Evolutionary conservation across 2,329 filamentous ascomycete species (phyloP), one percentile per base, ranked within the genome.

Genomic region (Ascocoryne sarcoides): DNA sequence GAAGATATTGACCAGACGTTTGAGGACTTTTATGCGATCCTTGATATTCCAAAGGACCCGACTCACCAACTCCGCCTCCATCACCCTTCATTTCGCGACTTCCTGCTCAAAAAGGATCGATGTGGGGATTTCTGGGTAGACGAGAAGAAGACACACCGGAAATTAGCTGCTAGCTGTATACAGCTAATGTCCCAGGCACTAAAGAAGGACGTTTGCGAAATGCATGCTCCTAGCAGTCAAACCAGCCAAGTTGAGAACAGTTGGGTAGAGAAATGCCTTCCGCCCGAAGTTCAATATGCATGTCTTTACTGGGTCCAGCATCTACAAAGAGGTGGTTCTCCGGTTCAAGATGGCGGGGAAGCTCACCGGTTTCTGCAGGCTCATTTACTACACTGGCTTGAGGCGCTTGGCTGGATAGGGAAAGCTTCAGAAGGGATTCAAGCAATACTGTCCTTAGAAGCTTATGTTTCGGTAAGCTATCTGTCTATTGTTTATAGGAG

Each of bases 361-460:
- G 52, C 47, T n/a, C 49, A 61, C 39, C 15, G 39, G 8, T 64
- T 64, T 44, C 50, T 64, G 7, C 37, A 54, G 41, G 37, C 42
- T 34, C 53, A 62, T 47, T 37, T 62, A 37, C 55, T 63, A 1
- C 54, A 63, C 41, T 64, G 59, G 61, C 51, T 64, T 26, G 59
- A 64, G 43, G 60, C 56, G 8, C 52, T 61, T 35, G 54, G 55
- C 29, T 52, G 55, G 31, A 52, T 61, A 23, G 38, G 48, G 21
- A 50, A 56, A 39, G 40, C 47, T 1, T 51, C 36, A 15, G 42
- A 46, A 41, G 40, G 41, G 17, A 34, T 40, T 26, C 20, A 37
- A 17, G 46, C 39, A 20, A 40, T 53, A 16, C 29, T 36, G 3
- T 41, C 40, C 14, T 42, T 48, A 32, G 46, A 48, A 30, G 37